Evolutionary conservation across 1,139 yeast species (phyloP), one percentile per base, ranked within the genome.

Genomic region (Saccharomycopsis phalli): DNA sequence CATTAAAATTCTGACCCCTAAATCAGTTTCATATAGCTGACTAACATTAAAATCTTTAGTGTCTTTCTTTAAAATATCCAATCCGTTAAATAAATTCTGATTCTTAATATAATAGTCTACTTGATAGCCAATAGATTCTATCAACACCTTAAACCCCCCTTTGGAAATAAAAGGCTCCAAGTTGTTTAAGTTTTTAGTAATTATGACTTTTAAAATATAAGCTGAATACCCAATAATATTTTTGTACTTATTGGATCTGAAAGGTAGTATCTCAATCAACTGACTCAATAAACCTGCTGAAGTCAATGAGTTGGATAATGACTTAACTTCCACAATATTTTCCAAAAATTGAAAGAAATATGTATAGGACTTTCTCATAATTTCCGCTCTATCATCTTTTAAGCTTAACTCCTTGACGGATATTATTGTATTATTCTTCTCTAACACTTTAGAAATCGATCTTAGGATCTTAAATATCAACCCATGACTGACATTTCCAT

Each of bases 401-500:
- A 62, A 34, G 23, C 19, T 13, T 4, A 41, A 29, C 25, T 37
- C 42, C 18, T 34, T 33, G 10, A 41, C 40, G n/a, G 40, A 31
- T 11, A 38, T 18, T 4, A 21, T n/a, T 7, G 23, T 32, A 20
- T 27, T 20, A 20, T 28, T 37, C 2, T 26, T 18, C 34, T 60
- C 57, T 4, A 75, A 58, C 37, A 70, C 66, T 46, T 72, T 71
- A 42, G 74, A 65, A 20, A 84, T 71, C 38, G 66, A 66, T 48
- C 93, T 70, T 31, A 88, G 59, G 35, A 80, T 70, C 52, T 83
- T 88, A 62, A 81, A 83, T 33, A 88, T 55, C 5, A 77, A 61
- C 0, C 97, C 97, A 58, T 88, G 95, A 44, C 78, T 77, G 28
- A 88, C 87, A 54, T 86, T 86, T 4, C 93, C 96, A n/a, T 93